Evolutionary conservation across 768 basidiomycete species (phyloP), one percentile per base, ranked within the genome.

Genomic region (Tubosaeta sp.): DNA sequence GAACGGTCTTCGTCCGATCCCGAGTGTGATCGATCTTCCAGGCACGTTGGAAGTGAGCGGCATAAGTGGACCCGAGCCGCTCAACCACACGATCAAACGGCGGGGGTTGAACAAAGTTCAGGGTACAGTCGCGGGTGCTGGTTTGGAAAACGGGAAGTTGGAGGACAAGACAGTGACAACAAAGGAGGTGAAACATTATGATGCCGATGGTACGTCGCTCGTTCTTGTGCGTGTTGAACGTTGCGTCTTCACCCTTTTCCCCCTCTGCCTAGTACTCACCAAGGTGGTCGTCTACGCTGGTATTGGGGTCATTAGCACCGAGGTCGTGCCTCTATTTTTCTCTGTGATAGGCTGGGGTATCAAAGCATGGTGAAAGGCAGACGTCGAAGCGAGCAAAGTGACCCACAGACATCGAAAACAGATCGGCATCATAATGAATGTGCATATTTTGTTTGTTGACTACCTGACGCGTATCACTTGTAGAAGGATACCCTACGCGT

Each of bases 241-340:
- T 58, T 42, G 55, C 33, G 34, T 38, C 31, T 12, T 19, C 6
- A 38, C 50, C 64, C 29, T 54, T 31, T 29, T 25, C 9, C 3
- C 22, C 22, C 8, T n/a, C 14, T 22, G 10, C 32, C 13, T 54
- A 92, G 91, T 94, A 8, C 69, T 94, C 55, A 94, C 92, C 26
- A 95, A 94, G 72, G 84, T 94, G 12, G 82, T 91, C 41, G 93
- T 95, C 5, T 95, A 97, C 65, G 77, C 80, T 46, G 94, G 95
- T 0, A 95, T 98, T 54, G 91, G 81, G 0, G 68, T 87, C 12
- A 63, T 94, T 11, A 80, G 85, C 2, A 68, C 73, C 13, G 83
- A 86, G 57, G 67, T 74, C 0, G 72, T 86, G 31, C 91, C 91
- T 0, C 70, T 85, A 12, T 65, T 82, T 59, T 92, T 90, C 59